Base-by-base conservation (phyloP, 192 early-diverging fungal species). In the Chytriomyces confervae region DNA sequence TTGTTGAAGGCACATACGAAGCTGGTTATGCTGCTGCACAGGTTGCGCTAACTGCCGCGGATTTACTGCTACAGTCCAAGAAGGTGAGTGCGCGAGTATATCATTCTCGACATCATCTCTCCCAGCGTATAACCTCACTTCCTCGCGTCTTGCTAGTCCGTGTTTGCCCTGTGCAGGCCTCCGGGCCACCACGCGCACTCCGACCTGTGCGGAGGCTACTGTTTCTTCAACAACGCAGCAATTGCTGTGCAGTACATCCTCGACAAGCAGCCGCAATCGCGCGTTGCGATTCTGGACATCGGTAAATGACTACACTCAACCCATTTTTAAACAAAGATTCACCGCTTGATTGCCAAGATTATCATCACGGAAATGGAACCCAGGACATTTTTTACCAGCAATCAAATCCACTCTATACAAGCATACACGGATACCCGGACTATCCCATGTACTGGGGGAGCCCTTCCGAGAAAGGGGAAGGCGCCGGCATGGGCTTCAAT, bases 191-290 rank as follows among this genome's bases (percentile, higher is more conserved):
- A 47, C 36, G 29, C 69, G 0, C 49, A 70, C 5, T 84, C 80
- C 50, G 82, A 88, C 49, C 47, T 81, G 7, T 76, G 91, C 84
- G 90, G 89, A 81, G 96, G 96, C 13, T 98, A 96, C 66, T 98
- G 96, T 72, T 76, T 97, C 20, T 88, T 93, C 63, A 98, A 98
- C 80, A 96, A 94, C 77, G 91, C 95, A 0, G 94, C 94, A 5
- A 88, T 97, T 50, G 94, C 96, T 3, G 85, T 92, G 0, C 83
- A 86, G 11, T 89, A 92, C 61, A 77, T 94, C 6, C 88, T 89
- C 61, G 76, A 78, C 43, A 77, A 83, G 16, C 74, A 83, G 16
- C 74, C 82, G 2, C 1, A 36, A 36, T 75, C 81, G n/a, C 84
- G 83, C 70, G 84, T 97, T 5, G 81, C 93, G 72, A 90, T 97